Evolutionary conservation across 2,329 filamentous ascomycete genomes (phyloP), one percentile per base, ranked within the genome.

Genomic region (Cladophialophora psammophila): DNA sequence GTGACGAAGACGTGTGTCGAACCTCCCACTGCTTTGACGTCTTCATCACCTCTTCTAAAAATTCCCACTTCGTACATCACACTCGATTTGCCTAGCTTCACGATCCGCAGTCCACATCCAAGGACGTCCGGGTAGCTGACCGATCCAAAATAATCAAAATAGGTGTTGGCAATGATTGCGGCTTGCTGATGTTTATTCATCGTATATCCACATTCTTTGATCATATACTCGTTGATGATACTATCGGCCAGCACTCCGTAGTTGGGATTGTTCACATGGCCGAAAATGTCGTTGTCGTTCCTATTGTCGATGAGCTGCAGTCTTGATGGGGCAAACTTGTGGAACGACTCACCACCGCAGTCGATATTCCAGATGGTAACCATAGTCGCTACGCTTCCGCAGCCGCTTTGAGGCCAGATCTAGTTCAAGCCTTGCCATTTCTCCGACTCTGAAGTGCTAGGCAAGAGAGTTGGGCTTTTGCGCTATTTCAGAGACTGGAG

Each of bases 251-350:
- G 84, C 69, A 91, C 90, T 74, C 91, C 91, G 79, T 97, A 97
- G 63, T 95, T 85, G 45, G 89, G 91, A 76, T 96, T 97, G 81
- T 97, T 97, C 84, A 96, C 88, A 77, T 98, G 94, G 67, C 92
- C 86, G 78, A 95, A 97, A 91, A 96, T 95, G 81, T 97, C 93
- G 76, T 96, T 96, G 79, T 97, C 93, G 78, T 88, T 89, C 92
- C 92, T 94, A 18, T 5, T 13, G 5, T 4, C 40, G 40, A 18
- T 42, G 40, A 42, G 40, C 15, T 42, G 36, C 10, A 9, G 13
- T 13, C 36, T 2, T 42, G 15, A 42, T 2, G 40, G 15, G n/a
- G 40, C 15, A n/a, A 42, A 18, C 5, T 42, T 3, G 18, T 42
- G 15, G 15, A 42, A 18, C 12, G 3, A 55, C 68, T 38, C 59